Evolutionary conservation across 2,329 filamentous ascomycete genomes (phyloP), one percentile per base, ranked within the genome.

Genomic region (Cytospora piceae): DNA sequence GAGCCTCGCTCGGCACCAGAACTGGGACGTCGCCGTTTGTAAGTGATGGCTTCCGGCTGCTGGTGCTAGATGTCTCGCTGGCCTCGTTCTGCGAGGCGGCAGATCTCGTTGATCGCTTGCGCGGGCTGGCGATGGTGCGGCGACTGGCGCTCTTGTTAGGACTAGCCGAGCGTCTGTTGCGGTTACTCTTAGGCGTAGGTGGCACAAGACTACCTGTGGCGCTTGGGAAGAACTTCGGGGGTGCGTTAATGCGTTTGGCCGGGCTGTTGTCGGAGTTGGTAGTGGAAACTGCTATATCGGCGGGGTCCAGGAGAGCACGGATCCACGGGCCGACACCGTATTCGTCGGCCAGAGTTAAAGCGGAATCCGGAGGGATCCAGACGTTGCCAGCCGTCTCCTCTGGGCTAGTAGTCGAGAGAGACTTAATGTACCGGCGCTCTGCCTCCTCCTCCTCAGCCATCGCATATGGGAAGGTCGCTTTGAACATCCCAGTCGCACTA

Each of bases 321-420:
- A 99, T 92, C 95, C 95, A 99, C 54, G 90, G 83, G 58, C 85
- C 79, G 77, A 98, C 93, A 64, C 87, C 84, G 77, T 98, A 99
- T 77, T 98, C 94, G 55, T 91, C 88, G 60, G 94, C 92, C 15
- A 99, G 85, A 65, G 86, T 80, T 54, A 99, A 85, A 42, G 95
- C 95, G 87, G 87, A 79, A 70, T 90, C 84, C 7, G 94, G 93
- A 56, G 93, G 88, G 59, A 98, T 94, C 95, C 95, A 99, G 61
- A 99, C 88, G 77, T 97, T 99, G 55, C 95, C 95, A 31, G 95
- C 95, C 34, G 95, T 93, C 82, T 98, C 95, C 75, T 98, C 94
- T 64, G 85, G 84, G 72, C 93, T 96, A 12, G 94, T 96, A 34
- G 90, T 90, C 39, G 87, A 79, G 32, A 95, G 88, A 8, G 85